Evolutionary conservation across 306 rosid species (phyloP).

Genomic region (Oxytropis ochrocephala): DNA sequence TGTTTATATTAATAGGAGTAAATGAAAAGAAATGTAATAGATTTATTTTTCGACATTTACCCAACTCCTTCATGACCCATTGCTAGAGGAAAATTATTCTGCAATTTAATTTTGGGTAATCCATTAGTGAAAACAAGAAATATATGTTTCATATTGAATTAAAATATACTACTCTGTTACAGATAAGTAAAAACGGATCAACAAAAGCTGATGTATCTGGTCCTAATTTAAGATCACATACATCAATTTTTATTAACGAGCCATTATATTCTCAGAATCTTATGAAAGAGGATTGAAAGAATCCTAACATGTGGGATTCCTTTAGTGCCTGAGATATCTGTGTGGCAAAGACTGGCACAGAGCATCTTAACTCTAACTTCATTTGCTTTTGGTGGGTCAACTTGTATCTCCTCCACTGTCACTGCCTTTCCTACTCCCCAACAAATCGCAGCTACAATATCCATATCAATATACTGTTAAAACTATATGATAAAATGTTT

Average conservation of each 20-base stretch:
- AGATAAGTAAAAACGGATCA: too few relatives aligned
- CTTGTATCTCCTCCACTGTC: slow-evolving; percentile 48
- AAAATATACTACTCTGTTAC: too few relatives aligned
- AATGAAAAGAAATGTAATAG: neutral
- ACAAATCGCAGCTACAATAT: slow-evolving; percentile 41
- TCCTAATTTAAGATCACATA: too few relatives aligned
- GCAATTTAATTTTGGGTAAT: neutral
- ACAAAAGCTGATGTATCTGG: too few relatives aligned
- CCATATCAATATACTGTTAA: neutral
- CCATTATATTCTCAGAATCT: too few relatives aligned
- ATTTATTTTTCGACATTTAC: slow-evolving; percentile 5
- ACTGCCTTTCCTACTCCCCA: slow-evolving; percentile 36
- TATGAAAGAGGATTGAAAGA: neutral
- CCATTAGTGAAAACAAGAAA: neutral
- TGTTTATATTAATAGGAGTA: neutral
- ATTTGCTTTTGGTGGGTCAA: slow-evolving; percentile 41
- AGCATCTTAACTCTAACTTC: slow-evolving; percentile 57
- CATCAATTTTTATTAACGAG: too few relatives aligned
- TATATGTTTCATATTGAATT: neutral
- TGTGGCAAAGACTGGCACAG: slow-evolving; percentile 50
- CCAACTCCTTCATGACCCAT: slow-evolving; percentile 63
- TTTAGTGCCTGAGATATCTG: slow-evolving; percentile 29
- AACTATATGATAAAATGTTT: neutral
- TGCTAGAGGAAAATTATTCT: slow-evolving; percentile 42
- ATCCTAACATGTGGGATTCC: slow-evolving; percentile 29